Percentiles rank a stretch among this genome's conserved stretches.
These are phyloP conservation scores for Sodiomyces alkalinus DNA, from an alignment of 2,329 filamentous ascomycete genomes.

Conservation along the genomic window DNA sequence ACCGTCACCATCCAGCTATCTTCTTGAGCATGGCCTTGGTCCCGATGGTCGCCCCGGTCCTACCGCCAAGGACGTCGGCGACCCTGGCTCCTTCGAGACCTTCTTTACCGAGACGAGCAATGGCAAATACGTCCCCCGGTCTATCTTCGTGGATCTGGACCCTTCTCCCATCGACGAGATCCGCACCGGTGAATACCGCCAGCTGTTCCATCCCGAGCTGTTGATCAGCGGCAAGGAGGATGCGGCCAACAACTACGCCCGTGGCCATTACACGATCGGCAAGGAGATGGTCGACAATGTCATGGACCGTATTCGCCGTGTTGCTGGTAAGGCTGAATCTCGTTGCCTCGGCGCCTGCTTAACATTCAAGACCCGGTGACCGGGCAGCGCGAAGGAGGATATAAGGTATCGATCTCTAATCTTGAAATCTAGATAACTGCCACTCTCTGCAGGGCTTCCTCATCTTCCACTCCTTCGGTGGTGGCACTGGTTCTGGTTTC, in stretches of 20 bases:
- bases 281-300: conserved; percentile 62
- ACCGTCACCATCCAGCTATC: conserved; percentile 34
- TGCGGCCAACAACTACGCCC: conserved; percentile 64
- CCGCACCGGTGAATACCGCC: conserved; percentile 50
- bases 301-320: conserved; percentile 54
- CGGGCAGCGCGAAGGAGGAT: no score
- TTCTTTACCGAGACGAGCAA: conserved; percentile 60
- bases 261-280: conserved; percentile 62
- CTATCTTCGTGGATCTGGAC: conserved; percentile 59
- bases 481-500: conserved; percentile 59
- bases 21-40: conserved; percentile 57
- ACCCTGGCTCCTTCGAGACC: conserved; percentile 53
- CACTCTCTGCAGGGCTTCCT: conserved; percentile 58
- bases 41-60: conserved; percentile 49
- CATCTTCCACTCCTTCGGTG: conserved; percentile 62
- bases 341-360: no score
- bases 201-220: conserved; percentile 58
- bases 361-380: no score
- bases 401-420: conserved; percentile 10
- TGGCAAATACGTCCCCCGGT: conserved; percentile 58
- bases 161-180: conserved; percentile 62
- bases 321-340: conserved; percentile 50
- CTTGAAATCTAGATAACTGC: conserved; percentile 44
- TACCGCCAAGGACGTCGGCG: conserved; percentile 40
- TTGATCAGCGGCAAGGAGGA: conserved; percentile 63